Percentiles rank a stretch among this genome's conserved stretches.
Conservation (phyloP, 768 basidiomycete genomes). For the Neoboletus magnificus region DNA sequence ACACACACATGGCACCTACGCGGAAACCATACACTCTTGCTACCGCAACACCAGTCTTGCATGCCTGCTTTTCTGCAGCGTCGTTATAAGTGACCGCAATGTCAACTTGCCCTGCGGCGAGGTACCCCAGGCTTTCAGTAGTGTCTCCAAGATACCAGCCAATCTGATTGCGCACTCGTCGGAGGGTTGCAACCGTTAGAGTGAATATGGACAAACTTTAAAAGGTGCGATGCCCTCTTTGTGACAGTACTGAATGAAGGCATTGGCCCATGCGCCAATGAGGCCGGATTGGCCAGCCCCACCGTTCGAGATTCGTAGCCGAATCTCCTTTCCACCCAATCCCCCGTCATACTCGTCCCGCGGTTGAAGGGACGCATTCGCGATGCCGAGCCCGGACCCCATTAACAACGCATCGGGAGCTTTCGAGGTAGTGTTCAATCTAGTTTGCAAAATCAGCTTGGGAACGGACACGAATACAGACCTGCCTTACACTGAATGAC, state of each 20-base stretch:
- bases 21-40: conserved; percentile 43
- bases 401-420: not conserved
- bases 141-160: conserved; percentile 59
- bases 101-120: conserved; percentile 43
- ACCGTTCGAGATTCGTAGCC: conserved; percentile 47
- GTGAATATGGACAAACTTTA: conserved; percentile 30
- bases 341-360: conserved; percentile 41
- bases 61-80: conserved; percentile 43
- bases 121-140: conserved; percentile 44
- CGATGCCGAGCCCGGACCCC: not conserved
- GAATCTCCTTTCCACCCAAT: conserved; percentile 31
- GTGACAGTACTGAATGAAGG: conserved; percentile 37
- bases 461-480: not conserved
- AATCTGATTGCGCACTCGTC: conserved; percentile 32
- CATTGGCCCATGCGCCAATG: conserved; percentile 45
- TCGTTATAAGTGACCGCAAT: conserved; percentile 52
- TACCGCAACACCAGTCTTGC: conserved; percentile 32
- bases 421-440: not conserved
- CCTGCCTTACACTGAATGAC: conserved; percentile 3
- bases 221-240: conserved; percentile 25
- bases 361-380: conserved; percentile 10
- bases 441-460: not conserved
- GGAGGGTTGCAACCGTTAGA: not conserved
- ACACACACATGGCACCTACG: conserved; percentile 27
- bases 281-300: conserved; percentile 52